Base-by-base conservation (phyloP, 2,329 filamentous ascomycete species). In the Bipolaris sorokiniana region DNA sequence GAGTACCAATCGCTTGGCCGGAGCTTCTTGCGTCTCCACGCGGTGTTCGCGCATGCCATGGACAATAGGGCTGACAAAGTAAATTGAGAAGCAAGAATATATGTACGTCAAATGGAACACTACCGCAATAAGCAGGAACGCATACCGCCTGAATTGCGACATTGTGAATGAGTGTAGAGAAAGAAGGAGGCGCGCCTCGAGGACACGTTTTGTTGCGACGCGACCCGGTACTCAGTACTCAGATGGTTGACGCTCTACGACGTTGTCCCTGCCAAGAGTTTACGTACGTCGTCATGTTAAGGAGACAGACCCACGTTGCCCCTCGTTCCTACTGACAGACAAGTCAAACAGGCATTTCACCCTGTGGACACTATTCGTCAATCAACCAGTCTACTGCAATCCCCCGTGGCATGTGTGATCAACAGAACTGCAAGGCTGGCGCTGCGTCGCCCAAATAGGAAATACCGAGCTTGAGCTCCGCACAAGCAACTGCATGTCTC, bases 21-120 rank as follows among this genome's bases (percentile, higher is more conserved):
- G 95, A 20, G 93, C 86, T 76, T 89, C 87, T 48, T 84, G 79
- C 53, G 88, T 83, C 58, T 92, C 86, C 36, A 96, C 82, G 44
- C 82, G 80, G 77, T 92, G 93, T 58, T 92, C 85, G 71, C 85
- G 87, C 95, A 99, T 99, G 73, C 95, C 95, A 81, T 89, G 90
- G 52, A 98, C 95, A 67, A 99, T 95, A 20, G 95, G 95, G 75
- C 92, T 97, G 73, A 97, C 92, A 74, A 99, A 99, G 79, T 99
- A 98, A 63, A 98, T 95, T 11, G 34, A 38, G 79, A 99, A 99
- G 71, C 98, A 98, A 63, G 65, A 70, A 74, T 89, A 90, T 54
- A 97, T 89, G 77, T 99, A 99, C 64, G 96, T 86, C 51, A 98
- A 77, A 78, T 99, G 96, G 76, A 99, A 99, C 59, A 94, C 80